These are phyloP conservation scores for Penicillium pulvis DNA, from an alignment of 495 filamentous ascomycete genomes.

Conservation along the genomic window DNA sequence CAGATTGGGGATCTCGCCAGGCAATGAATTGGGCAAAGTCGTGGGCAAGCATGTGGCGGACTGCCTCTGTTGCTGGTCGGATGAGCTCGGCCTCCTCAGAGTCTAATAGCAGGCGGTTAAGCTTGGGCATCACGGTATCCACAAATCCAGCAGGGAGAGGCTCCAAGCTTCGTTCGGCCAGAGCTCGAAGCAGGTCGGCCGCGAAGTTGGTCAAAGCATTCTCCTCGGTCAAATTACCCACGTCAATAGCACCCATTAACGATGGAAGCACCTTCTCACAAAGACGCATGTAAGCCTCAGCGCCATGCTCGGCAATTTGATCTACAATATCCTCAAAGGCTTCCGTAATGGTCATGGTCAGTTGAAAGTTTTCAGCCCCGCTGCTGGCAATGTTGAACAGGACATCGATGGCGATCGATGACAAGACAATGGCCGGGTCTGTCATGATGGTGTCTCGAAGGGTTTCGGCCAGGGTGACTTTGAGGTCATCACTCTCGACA, in stretches of 20 bases:
- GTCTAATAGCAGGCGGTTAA: slow-evolving; percentile 76
- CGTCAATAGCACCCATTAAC: slow-evolving; percentile 83
- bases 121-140: slow-evolving; percentile 79
- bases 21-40: slow-evolving; percentile 84
- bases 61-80: slow-evolving; percentile 79
- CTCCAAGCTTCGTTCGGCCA: slow-evolving; percentile 77
- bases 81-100: slow-evolving; percentile 83
- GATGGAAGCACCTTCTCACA: slow-evolving; percentile 87
- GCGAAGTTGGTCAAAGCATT: slow-evolving; percentile 82
- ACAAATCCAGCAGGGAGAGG: slow-evolving; percentile 89
- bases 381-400: slow-evolving; percentile 87
- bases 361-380: slow-evolving; percentile 84
- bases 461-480: slow-evolving; percentile 87
- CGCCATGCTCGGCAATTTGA: slow-evolving; percentile 61
- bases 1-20: slow-evolving; percentile 71
- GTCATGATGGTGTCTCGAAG: slow-evolving; percentile 80
- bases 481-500: slow-evolving; percentile 83
- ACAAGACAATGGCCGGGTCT: slow-evolving; percentile 70
- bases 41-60: slow-evolving; percentile 84
- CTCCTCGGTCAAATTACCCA: slow-evolving; percentile 81
- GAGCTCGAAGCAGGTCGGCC: slow-evolving; percentile 76
- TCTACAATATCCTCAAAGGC: slow-evolving; percentile 85
- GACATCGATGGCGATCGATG: slow-evolving; percentile 72
- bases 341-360: slow-evolving; percentile 80
- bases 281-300: slow-evolving; percentile 73